Base-by-base conservation (phyloP, 352 stramenopile genomes). In the Phytophthora cactorum region DNA sequence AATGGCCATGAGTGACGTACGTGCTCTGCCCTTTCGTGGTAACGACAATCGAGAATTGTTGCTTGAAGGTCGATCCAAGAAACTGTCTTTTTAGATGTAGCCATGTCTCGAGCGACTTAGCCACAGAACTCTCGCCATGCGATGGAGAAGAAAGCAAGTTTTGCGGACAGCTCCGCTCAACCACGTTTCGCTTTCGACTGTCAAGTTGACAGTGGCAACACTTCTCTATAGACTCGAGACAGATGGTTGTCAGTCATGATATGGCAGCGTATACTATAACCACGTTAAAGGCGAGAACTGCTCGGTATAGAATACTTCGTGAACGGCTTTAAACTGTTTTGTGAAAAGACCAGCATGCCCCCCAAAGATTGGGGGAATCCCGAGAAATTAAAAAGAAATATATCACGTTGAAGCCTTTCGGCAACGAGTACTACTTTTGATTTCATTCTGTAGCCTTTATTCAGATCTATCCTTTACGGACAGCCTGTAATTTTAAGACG, bases 331-430 rank as follows among this genome's bases (percentile, higher is more conserved):
- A 22, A 22, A 22, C 22, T 22, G 22, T 22, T 22, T 1, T 22
- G 4, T 34, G 29, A 34, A 34, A 7, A 34, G 4, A 11, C 9
- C n/a, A 49, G 7, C 22, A 31, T 66, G 36, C 39, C 69, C 79
- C 77, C 75, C 70, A 57, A 39, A 8, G 41, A 28, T 22, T 73
- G 66, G 69, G 79, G 81, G 76, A 83, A 65, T 87, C 81, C 72
- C 84, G 79, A 92, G 78, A 92, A 92, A 92, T 92, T 92, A 88
- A 89, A 90, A 90, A 89, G 78, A 90, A 92, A 89, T 89, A 88
- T 89, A 88, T 90, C 81, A 92, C 84, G 81, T 88, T 84, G 68
- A 36, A 71, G 68, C 78, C 81, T 92, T 92, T 92, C 84, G 81
- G 73, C 80, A 64, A 86, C 38, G 22, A 22, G 22, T 22, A 22